Conservation (phyloP, 805 yeast genomes). For the Trichomonascus vanleenenianus region DNA sequence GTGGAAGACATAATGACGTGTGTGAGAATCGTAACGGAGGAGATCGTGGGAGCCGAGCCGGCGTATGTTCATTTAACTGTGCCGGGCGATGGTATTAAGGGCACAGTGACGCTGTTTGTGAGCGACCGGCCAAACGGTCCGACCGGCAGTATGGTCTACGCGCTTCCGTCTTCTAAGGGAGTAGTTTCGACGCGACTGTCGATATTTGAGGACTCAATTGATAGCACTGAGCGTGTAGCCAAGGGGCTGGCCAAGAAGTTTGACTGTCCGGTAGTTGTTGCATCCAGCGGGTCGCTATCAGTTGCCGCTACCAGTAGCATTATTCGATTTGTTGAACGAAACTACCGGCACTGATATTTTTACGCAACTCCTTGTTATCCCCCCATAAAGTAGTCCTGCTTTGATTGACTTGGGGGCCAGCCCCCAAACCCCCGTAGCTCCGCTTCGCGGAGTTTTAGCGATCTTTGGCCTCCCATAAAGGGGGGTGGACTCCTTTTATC, state of each 20-base stretch:
- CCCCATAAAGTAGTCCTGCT: no score
- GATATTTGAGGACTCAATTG: conserved; percentile 10
- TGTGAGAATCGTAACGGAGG: conserved; percentile 3
- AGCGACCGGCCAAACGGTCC: conserved; percentile 4
- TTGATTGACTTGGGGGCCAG: no score
- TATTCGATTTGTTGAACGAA: neutral
- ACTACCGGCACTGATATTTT: no score
- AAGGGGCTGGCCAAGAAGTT: conserved; percentile 10
- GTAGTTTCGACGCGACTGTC: conserved; percentile 8
- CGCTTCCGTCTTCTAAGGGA: conserved; percentile 6
- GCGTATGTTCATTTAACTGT: conserved; percentile 12
- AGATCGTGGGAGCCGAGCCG: conserved; percentile 5
- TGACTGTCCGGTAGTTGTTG: conserved; percentile 13
- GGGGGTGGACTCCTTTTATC: no score
- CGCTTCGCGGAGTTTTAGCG: no score
- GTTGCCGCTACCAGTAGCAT: neutral
- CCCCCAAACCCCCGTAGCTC: no score
- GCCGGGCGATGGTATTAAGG: conserved; percentile 6
- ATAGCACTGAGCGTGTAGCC: conserved; percentile 14
- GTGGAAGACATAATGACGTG: no score
- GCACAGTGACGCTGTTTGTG: conserved; percentile 6
- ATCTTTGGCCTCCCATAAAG: no score
- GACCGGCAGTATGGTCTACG: conserved; percentile 15
- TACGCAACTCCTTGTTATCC: no score
- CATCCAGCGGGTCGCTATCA: conserved; percentile 7